phyloP scores from a whole-genome alignment of 1,139 yeast species.

The Blastobotrys petasosporus region DNA sequence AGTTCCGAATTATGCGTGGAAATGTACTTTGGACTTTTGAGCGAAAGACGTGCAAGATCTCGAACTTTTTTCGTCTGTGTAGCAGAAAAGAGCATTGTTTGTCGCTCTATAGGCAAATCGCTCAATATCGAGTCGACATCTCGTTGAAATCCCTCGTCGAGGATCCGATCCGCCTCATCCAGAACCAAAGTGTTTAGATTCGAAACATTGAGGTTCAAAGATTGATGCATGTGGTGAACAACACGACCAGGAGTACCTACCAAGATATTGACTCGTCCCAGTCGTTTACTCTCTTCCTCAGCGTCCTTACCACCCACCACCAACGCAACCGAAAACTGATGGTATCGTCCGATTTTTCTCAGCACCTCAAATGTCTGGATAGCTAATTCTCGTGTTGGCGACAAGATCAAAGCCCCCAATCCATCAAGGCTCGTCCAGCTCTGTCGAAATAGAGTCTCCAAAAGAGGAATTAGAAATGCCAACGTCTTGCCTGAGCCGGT shows the following conservation, averaged over 20 bases:
- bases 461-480: constrained; percentile 83
- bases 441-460: constrained; percentile 65
- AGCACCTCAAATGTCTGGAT: constrained; percentile 90
- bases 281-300: constrained; percentile 77
- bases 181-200: constrained; percentile 77
- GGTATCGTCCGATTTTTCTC: constrained; percentile 73
- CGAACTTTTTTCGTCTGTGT: constrained; percentile 85
- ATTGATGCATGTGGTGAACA: constrained; percentile 90
- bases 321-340: constrained; percentile 83
- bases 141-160: constrained; percentile 94
- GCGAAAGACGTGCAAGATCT: constrained; percentile 82
- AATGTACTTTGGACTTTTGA: constrained; percentile 69
- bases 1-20: constrained; percentile 46
- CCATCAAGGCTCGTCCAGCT: constrained; percentile 89
- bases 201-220: constrained; percentile 74
- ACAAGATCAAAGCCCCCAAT: constrained; percentile 81
- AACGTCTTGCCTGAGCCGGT: constrained; percentile 97
- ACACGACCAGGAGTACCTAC: constrained; percentile 97
- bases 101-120: constrained; percentile 74
- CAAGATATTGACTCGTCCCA: constrained; percentile 74
- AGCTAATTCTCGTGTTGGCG: constrained; percentile 94
- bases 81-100: constrained; percentile 78
- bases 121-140: constrained; percentile 80
- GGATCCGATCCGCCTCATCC: constrained; percentile 94
- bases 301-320: constrained; percentile 97